These are phyloP conservation scores for Phialophora tarda DNA, from an alignment of 2,329 filamentous ascomycete genomes.

Conservation along the genomic window DNA sequence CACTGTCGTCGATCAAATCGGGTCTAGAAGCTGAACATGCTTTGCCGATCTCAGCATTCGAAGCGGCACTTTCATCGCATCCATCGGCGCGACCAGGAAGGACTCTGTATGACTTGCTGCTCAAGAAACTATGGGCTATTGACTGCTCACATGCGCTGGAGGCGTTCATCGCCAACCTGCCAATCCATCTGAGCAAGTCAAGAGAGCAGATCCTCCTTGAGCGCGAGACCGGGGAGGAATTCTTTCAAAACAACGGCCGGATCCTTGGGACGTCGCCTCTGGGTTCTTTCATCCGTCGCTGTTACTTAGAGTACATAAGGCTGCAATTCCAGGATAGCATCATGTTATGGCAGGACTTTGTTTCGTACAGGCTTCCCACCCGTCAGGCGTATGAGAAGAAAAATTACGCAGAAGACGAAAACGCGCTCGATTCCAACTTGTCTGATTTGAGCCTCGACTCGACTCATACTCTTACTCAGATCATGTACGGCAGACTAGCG, in stretches of 20 bases:
- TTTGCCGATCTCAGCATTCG: constrained; percentile 52
- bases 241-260: constrained; percentile 50
- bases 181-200: constrained; percentile 64
- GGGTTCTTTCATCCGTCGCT: constrained; percentile 77
- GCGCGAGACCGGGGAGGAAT: constrained; percentile 59
- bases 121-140: constrained; percentile 81
- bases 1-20: constrained; percentile 39
- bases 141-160: constrained; percentile 82
- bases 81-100: constrained; percentile 69
- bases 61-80: constrained; percentile 53
- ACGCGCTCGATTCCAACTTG: constrained; percentile 67
- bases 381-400: constrained; percentile 64
- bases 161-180: constrained; percentile 70
- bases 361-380: constrained; percentile 79
- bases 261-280: constrained; percentile 78
- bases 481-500: constrained; percentile 58
- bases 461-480: constrained; percentile 54
- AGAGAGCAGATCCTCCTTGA: constrained; percentile 66
- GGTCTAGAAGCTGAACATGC: constrained; percentile 21
- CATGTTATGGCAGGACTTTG: constrained; percentile 80
- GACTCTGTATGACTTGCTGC: constrained; percentile 84
- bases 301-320: constrained; percentile 77
- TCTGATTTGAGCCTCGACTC: constrained; percentile 63
- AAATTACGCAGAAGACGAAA: constrained; percentile 53
- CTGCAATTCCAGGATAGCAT: constrained; percentile 80